Base-by-base conservation (phyloP, 345 rosid species). In the Populus davidiana region DNA sequence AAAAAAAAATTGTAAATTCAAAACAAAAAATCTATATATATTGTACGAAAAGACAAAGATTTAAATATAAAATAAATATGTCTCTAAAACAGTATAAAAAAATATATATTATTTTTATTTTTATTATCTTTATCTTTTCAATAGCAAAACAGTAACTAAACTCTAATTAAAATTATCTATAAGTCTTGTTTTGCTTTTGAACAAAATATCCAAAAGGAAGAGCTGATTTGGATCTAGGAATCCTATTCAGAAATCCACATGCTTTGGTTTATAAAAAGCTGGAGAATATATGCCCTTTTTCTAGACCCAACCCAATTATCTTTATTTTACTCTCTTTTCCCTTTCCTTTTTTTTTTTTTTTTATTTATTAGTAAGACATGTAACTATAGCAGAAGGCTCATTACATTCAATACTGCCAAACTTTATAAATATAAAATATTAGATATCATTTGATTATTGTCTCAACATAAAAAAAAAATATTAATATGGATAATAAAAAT, bases 201-300 rank as follows among this genome's bases (percentile, higher is more conserved):
- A 70, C 52, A 56, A 44, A 39, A 68, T 67, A 75, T 61, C 56
- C 76, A 29, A 81, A 78, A 83, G 76, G 73, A 71, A 73, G 10
- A 72, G 71, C 79, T 83, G 87, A 75, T 80, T 59, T 78, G 79
- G 87, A 83, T 83, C 81, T 61, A 80, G 86, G 87, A 85, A 79
- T 86, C 84, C 87, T 73, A 69, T 72, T 23, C 80, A 84, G 85
- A 78, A 78, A 67, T 61, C 86, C 92, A 89, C 90, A 85, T 87
- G 90, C 87, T 71, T 80, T 83, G 77, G 82, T 82, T 65, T 59
- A 73, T 81, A 71, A 78, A 85, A 87, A 81, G 86, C 61, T 69
- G 70, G 83, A 76, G 92, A 89, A 72, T 72, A 71, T 72, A 72
- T 78, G 76, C 81, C 65, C 39, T 77, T 78, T 77, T 78, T 71